Base-by-base conservation (phyloP, 2,329 filamentous ascomycete genomes). In the Fusarium sp. region DNA sequence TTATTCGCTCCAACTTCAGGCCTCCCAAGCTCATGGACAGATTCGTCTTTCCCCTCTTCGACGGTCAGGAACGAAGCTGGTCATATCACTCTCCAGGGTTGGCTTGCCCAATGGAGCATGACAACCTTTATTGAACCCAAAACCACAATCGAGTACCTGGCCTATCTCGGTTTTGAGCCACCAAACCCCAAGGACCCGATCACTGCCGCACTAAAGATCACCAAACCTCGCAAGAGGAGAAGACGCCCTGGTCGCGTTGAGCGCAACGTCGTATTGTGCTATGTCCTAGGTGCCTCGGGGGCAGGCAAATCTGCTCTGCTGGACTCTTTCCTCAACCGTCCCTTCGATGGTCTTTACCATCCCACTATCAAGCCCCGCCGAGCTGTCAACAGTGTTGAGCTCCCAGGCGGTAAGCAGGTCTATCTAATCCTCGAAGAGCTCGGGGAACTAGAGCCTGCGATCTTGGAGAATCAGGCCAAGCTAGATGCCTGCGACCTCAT, bases 101-200 rank as follows among this genome's bases (percentile, higher is more conserved):
- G 97, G 97, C 90, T 99, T 41, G 97, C 97, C 5, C 97, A 99
- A 79, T 99, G 97, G 97, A 98, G 95, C 81, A 99, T 99, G 97
- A 99, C 97, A 1, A 99, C 97, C 0, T 99, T 98, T 79, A 91
- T 97, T 70, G 95, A 97, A 66, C 96, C 97, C 14, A 97, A 97
- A 81, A 98, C 95, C 1, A 98, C 97, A 1, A 88, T 99, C 5
- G 95, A 97, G 77, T 99, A 99, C 81, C 91, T 99, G 3, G 97
- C 97, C 4, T 98, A 98, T 81, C 91, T 99, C 3, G 97, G 97
- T 1, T 99, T 98, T 79, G 97, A 98, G 81, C 92, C 94, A 3
- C 87, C 91, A 2, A 93, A 93, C 76, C 87, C 89, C n/a, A 93
- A 93, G 67, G 92, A 93, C 43, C 92, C 92, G 0, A 95, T 94